Base-by-base conservation (phyloP, 2,329 filamentous ascomycete genomes). In the Exophiala dermatitidis region DNA sequence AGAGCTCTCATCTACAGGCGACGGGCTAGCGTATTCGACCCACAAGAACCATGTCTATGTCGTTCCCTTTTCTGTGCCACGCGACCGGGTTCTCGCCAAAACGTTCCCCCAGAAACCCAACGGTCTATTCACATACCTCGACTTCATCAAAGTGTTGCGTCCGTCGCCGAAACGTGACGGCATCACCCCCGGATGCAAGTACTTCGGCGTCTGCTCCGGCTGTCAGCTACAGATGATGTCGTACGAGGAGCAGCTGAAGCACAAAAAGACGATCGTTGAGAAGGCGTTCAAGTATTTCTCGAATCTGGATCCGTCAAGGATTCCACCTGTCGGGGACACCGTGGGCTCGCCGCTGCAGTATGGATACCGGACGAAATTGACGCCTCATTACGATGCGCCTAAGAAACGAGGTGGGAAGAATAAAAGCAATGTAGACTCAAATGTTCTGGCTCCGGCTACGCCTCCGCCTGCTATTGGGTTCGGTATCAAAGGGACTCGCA, bases 171-270 rank as follows among this genome's bases (percentile, higher is more conserved):
- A 85, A 50, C 85, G 93, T 63, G 85, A 95, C 64, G 86, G 93
- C 64, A 77, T 78, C 36, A 81, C 87, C 26, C 78, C 95, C 62
- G 78, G 78, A 52, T 98, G 93, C 74, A 79, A 81, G 63, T 97
- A 98, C 75, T 98, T 98, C 66, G 75, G 82, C 38, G 79, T 77
- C 50, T 98, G 93, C 71, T 88, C 86, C 6, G 93, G 93, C 32
- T 98, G 93, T 68, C 93, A 98, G 71, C 90, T 97, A 69, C 93
- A 98, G 74, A 96, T 97, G 88, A 80, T 98, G 59, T 82, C 88
- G 50, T 97, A 97, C 69, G 72, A 79, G 31, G 86, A 90, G 63
- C 93, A 98, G 69, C 80, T 98, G 30, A 77, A 76, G 42, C 85
- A 91, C 71, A 98, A 98, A 75, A 83, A 80, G 67, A 78, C 80